These are phyloP conservation scores for Macadamia tetraphylla DNA, from an alignment of 164 flowering plant genomes.

Conservation along the genomic window DNA sequence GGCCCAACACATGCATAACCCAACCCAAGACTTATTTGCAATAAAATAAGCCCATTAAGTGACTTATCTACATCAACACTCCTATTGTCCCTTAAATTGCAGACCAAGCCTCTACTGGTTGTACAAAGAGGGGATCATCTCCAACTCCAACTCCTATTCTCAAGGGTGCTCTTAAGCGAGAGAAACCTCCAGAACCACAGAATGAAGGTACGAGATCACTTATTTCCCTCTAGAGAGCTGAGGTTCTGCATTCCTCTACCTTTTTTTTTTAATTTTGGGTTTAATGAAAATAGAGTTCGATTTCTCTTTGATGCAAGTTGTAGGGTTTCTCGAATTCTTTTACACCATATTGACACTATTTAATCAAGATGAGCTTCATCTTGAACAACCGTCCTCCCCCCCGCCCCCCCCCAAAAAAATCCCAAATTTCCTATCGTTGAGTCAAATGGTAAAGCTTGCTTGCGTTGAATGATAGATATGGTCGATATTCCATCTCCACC, in stretches of 20 bases:
- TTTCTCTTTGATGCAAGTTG: background rate
- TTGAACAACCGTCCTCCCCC: too few species aligned
- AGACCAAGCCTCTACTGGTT: slow-evolving; percentile 1
- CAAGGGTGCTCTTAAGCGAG: slow-evolving; percentile 73
- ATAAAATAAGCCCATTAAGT: too few species aligned
- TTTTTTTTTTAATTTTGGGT: background rate
- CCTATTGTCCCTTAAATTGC: background rate
- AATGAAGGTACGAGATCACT: slow-evolving; percentile 18
- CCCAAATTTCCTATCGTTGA: too few species aligned
- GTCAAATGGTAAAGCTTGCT: too few species aligned
- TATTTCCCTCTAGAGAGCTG: background rate
- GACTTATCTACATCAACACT: background rate
- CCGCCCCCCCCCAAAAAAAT: too few species aligned
- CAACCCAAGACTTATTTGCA: too few species aligned
- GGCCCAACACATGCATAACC: too few species aligned
- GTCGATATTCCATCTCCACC: too few species aligned
- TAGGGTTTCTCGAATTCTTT: background rate
- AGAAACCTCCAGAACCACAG: slow-evolving; percentile 33
- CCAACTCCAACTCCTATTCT: slow-evolving; percentile 47
- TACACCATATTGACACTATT: too few species aligned
- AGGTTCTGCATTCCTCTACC: background rate
- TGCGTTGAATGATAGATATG: too few species aligned
- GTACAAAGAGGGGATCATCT: slow-evolving; percentile 4
- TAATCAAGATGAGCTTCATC: too few species aligned
- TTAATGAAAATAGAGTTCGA: background rate